Percentiles rank a stretch among this genome's conserved stretches.
These are phyloP conservation scores for Chaetomiaceae sp. DNA, from an alignment of 2,329 filamentous ascomycete species.

Conservation along the genomic window DNA sequence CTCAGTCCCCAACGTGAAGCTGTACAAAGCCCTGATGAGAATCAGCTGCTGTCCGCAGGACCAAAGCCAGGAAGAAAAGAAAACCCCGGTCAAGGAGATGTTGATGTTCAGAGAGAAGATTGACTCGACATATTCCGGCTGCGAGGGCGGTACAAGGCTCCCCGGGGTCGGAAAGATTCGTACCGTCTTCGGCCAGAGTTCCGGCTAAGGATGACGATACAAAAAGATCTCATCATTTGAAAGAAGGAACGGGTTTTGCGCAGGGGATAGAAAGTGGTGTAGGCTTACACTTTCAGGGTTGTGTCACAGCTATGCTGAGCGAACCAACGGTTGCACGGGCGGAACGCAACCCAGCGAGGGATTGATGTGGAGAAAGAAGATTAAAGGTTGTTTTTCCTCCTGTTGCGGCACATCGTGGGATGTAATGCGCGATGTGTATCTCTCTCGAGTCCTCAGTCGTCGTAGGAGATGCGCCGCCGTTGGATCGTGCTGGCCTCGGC, in stretches of 20 bases:
- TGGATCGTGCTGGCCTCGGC: conserved; percentile 29
- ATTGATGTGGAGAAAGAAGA: neutral
- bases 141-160: conserved; percentile 6
- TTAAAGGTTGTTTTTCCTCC: neutral
- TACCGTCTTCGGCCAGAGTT: conserved; percentile 37
- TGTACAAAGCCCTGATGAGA: neutral
- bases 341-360: neutral
- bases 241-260: neutral
- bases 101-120: conserved; percentile 50
- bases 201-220: conserved; percentile 98
- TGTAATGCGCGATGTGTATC: conserved; percentile 1
- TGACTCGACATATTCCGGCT: conserved; percentile 35
- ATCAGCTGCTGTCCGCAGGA: neutral
- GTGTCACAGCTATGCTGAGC: neutral
- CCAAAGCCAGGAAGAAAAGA: neutral
- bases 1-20: neutral
- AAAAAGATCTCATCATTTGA: conserved; percentile 70
- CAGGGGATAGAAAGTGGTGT: neutral
- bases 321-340: neutral
- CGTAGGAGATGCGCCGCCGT: conserved; percentile 43
- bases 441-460: conserved; percentile 29
- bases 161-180: conserved; percentile 4
- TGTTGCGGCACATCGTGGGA: neutral
- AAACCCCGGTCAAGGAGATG: neutral
- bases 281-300: conserved; percentile 14